A percentile compares a stretch with the other conserved stretches of the same genome.
phyloP scores from a whole-genome alignment of 257 asterid species.

The Solanum clarkiae region DNA sequence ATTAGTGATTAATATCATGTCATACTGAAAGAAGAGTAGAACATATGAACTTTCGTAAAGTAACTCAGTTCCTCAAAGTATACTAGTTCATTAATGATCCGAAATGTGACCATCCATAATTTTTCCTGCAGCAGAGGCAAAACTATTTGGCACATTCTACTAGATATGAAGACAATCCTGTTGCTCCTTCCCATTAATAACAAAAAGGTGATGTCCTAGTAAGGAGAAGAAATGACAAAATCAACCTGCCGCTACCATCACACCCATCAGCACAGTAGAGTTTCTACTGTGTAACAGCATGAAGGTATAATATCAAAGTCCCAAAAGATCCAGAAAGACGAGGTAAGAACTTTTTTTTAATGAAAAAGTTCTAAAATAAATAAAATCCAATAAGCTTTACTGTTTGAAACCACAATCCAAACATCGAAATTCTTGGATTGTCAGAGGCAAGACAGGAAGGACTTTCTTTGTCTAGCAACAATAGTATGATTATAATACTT shows the following conservation, averaged over 20 bases:
- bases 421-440: background rate
- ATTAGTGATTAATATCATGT: background rate
- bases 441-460: background rate
- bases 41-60: background rate
- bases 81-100: background rate
- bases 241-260: background rate
- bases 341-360: background rate
- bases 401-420: background rate
- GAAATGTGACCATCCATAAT: background rate
- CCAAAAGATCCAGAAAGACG: background rate
- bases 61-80: background rate
- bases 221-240: background rate
- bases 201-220: background rate
- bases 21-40: background rate
- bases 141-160: background rate
- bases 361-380: background rate
- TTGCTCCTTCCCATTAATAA: background rate
- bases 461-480: background rate
- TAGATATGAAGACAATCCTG: background rate
- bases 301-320: background rate
- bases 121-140: background rate
- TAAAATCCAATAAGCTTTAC: background rate
- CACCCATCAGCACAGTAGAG: background rate
- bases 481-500: background rate
- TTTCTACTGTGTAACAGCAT: background rate